A percentile compares a stretch with the other conserved stretches of the same genome.
These are phyloP conservation scores for Arthrobotrys conoides DNA, from an alignment of 2,329 filamentous ascomycete species.

Conservation along the genomic window DNA sequence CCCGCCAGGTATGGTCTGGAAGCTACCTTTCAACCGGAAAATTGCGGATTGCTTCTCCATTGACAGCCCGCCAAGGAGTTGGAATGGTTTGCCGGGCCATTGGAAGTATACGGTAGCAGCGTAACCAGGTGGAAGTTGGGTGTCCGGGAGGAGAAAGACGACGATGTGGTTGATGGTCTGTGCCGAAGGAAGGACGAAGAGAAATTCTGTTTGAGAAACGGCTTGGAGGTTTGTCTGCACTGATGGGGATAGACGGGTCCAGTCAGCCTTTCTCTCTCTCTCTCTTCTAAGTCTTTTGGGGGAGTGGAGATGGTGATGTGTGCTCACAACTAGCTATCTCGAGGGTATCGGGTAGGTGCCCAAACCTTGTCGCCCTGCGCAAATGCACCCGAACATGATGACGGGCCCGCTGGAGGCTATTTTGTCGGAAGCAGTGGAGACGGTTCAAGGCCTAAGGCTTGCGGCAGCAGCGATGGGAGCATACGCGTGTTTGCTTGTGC, in stretches of 20 bases:
- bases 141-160: slow-evolving; percentile 87
- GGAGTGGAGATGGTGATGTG: slow-evolving; percentile 21
- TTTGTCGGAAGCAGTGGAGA: slow-evolving; percentile 11
- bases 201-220: slow-evolving; percentile 74
- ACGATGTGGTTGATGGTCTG: slow-evolving; percentile 80
- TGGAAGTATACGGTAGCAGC: slow-evolving; percentile 93
- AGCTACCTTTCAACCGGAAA: slow-evolving; percentile 77
- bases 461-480: background rate
- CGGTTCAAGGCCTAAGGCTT: background rate
- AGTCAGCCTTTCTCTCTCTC: background rate
- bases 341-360: slow-evolving; percentile 49
- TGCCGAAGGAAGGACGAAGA: slow-evolving; percentile 72
- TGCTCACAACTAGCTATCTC: slow-evolving; percentile 44
- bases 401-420: slow-evolving; percentile 22
- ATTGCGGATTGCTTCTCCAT: slow-evolving; percentile 92
- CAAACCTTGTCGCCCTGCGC: slow-evolving; percentile 64
- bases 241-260: slow-evolving; percentile 61
- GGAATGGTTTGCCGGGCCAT: slow-evolving; percentile 77
- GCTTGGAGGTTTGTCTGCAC: slow-evolving; percentile 72
- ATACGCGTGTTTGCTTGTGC: background rate
- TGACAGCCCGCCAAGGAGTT: slow-evolving; percentile 88
- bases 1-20: slow-evolving; percentile 34
- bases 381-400: slow-evolving; percentile 65
- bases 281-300: slow-evolving; percentile 7
- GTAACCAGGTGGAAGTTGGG: slow-evolving; percentile 79